Evolutionary conservation across 1,139 yeast genomes (phyloP).

Genomic region (Pichia sp.): DNA sequence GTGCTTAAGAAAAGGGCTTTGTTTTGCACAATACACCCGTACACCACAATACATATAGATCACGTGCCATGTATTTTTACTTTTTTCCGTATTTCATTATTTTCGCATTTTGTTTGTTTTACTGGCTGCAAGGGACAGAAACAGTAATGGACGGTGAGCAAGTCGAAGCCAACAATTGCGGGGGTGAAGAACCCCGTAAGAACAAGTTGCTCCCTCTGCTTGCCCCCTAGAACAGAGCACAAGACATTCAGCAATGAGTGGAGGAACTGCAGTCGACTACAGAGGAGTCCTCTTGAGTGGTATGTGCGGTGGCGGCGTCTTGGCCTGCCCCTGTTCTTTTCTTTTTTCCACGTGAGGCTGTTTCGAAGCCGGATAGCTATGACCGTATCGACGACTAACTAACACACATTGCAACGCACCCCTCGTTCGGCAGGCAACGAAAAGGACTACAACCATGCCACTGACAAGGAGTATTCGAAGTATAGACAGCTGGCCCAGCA

Average conservation of each 20-base stretch:
- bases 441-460: constrained; percentile 68
- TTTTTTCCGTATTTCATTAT: background rate
- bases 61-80: background rate
- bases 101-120: background rate
- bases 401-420: too few relatives aligned
- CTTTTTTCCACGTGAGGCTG: too few relatives aligned
- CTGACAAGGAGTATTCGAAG: constrained; percentile 59
- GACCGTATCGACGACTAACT: too few relatives aligned
- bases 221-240: too few relatives aligned
- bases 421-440: constrained; percentile 1
- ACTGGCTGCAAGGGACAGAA: background rate
- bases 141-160: too few relatives aligned
- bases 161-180: too few relatives aligned
- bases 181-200: too few relatives aligned
- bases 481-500: constrained; percentile 67
- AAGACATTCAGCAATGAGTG: constrained; percentile 1
- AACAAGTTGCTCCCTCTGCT: too few relatives aligned
- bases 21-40: background rate
- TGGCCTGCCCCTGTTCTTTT: background rate
- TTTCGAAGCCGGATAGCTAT: background rate
- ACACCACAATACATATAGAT: background rate
- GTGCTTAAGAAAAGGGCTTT: background rate
- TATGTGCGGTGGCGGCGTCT: background rate
- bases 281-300: constrained; percentile 2
- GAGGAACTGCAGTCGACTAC: background rate